Conservation (phyloP, 306 rosid genomes). For the Psophocarpus tetragonolobus region DNA sequence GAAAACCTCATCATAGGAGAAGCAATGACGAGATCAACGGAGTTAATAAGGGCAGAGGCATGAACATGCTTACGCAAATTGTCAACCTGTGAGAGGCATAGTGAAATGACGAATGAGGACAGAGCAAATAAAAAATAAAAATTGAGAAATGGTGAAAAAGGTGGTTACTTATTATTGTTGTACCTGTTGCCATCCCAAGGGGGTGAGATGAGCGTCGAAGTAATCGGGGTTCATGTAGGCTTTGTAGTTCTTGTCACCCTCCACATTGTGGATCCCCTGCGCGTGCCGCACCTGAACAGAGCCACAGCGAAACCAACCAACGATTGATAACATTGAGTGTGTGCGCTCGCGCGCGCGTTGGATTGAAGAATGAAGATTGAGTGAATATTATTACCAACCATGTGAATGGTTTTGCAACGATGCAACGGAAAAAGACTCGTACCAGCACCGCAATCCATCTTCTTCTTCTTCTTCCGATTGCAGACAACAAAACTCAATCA, state of each 20-base stretch:
- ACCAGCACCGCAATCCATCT: constrained; percentile 56
- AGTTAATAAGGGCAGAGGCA: constrained; percentile 36
- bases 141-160: neutral
- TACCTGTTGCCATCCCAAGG: constrained; percentile 91
- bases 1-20: constrained; percentile 49
- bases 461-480: neutral
- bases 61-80: constrained; percentile 51
- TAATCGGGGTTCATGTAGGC: constrained; percentile 60
- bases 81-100: constrained; percentile 27
- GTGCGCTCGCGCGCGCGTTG: too few species aligned
- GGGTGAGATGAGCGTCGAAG: constrained; percentile 87
- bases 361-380: neutral
- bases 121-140: neutral
- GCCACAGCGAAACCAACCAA: neutral
- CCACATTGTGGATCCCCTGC: constrained; percentile 92
- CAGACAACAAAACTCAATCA: too few species aligned
- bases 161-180: too few species aligned
- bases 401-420: constrained; percentile 75
- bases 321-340: neutral
- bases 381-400: constrained; percentile 46
- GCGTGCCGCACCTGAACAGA: constrained; percentile 80
- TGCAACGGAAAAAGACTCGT: constrained; percentile 57
- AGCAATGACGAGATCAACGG: constrained; percentile 44
- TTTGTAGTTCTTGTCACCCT: constrained; percentile 72
- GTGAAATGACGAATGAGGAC: neutral